A percentile compares a stretch with the other conserved stretches of the same genome.
Evolutionary conservation across 1,139 yeast genomes (phyloP).

Genomic region (Blastobotrys arbuscula): DNA sequence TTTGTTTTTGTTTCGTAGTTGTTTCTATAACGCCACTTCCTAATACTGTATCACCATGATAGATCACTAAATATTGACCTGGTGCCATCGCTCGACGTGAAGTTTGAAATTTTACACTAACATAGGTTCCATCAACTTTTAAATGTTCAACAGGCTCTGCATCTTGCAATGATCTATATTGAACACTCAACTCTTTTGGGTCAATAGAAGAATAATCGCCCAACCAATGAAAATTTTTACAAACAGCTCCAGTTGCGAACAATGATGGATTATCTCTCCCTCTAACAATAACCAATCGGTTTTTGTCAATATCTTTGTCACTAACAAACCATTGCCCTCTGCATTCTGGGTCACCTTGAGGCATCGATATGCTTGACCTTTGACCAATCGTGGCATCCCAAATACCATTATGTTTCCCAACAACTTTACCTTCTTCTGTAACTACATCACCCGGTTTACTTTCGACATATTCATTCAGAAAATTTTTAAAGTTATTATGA

Average conservation of each 20-base stretch:
- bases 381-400: slow-evolving; percentile 98
- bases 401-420: slow-evolving; percentile 79
- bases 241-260: slow-evolving; percentile 42
- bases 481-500: slow-evolving; percentile 63
- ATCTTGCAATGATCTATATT: slow-evolving; percentile 64
- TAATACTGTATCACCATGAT: slow-evolving; percentile 58
- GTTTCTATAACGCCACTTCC: slow-evolving; percentile 63
- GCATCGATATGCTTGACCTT: slow-evolving; percentile 69
- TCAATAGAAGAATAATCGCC: slow-evolving; percentile 23
- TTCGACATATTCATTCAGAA: slow-evolving; percentile 66
- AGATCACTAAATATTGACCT: slow-evolving; percentile 80
- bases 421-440: slow-evolving; percentile 58
- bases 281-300: slow-evolving; percentile 71
- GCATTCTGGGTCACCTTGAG: slow-evolving; percentile 72
- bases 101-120: slow-evolving; percentile 37
- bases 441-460: slow-evolving; percentile 73
- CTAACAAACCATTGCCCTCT: slow-evolving; percentile 85
- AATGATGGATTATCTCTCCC: slow-evolving; percentile 64
- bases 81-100: slow-evolving; percentile 75
- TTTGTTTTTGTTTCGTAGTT: background rate
- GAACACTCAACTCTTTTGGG: slow-evolving; percentile 40
- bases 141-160: slow-evolving; percentile 38
- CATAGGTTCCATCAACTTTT: slow-evolving; percentile 14
- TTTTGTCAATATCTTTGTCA: slow-evolving; percentile 55
- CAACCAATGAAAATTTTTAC: slow-evolving; percentile 51